Evolutionary conservation across 139 green algal genomes (phyloP).

Genomic region (Axilococcus clingmanii): DNA sequence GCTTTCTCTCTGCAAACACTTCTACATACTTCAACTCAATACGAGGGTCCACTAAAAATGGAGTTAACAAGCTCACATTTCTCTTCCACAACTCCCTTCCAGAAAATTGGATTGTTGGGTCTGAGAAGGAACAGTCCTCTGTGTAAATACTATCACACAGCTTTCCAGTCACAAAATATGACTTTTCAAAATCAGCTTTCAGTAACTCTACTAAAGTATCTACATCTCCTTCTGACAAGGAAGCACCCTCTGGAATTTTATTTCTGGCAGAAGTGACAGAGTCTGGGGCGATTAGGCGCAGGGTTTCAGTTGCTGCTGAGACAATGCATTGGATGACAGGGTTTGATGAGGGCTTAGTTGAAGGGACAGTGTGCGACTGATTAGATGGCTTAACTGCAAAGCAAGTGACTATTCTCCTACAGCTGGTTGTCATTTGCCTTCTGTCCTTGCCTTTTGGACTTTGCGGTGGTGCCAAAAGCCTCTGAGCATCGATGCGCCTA

Average conservation of each 20-base stretch:
- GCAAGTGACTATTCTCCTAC: too few species aligned
- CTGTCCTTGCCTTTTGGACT: too few species aligned
- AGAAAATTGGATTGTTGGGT: slow-evolving; percentile 49
- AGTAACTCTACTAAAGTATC: slow-evolving; percentile 3
- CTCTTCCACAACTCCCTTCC: slow-evolving; percentile 42
- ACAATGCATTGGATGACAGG: not conserved
- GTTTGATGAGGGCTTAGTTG: too few species aligned
- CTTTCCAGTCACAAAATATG: slow-evolving; percentile 30
- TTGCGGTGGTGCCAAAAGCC: not conserved
- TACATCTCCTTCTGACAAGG: slow-evolving; percentile 22
- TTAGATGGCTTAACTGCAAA: too few species aligned
- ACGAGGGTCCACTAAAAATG: slow-evolving; percentile 32
- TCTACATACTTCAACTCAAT: slow-evolving; percentile 8
- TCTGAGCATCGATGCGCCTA: not conserved
- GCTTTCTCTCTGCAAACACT: not conserved
- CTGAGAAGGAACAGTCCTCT: slow-evolving; percentile 42
- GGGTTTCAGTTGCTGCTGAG: not conserved
- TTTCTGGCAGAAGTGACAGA: too few species aligned
- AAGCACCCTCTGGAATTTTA: too few species aligned
- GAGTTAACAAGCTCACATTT: slow-evolving; percentile 46
- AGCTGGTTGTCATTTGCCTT: too few species aligned
- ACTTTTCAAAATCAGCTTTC: slow-evolving; percentile 4
- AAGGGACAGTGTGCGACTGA: too few species aligned
- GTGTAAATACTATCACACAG: slow-evolving; percentile 46
- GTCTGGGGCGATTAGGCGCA: not conserved